Evolutionary conservation across 129 eudicot species (phyloP).

Genomic region (Tagetes patula): DNA sequence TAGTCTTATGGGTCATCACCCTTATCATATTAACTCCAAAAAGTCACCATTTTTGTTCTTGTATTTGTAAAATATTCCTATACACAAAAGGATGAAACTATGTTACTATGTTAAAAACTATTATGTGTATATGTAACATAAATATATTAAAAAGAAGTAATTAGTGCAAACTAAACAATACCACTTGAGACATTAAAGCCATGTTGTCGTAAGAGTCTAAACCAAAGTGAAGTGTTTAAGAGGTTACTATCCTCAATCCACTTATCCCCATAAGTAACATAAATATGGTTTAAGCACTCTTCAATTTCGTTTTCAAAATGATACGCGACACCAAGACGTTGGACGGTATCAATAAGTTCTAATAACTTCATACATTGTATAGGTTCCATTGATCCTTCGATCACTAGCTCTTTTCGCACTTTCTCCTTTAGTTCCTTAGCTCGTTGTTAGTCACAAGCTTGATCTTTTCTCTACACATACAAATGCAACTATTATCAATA

Average conservation of each 20-base stretch:
- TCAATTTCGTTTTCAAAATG: slow-evolving; percentile 44
- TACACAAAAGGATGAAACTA: neutral
- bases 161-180: neutral
- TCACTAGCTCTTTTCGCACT: slow-evolving; percentile 22
- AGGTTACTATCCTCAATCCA: slow-evolving; percentile 23
- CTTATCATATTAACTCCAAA: neutral
- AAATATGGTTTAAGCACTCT: slow-evolving; percentile 2
- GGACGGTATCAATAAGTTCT: slow-evolving; percentile 41
- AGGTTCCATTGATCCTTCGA: neutral
- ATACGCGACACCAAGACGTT: slow-evolving; percentile 54
- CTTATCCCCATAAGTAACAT: slow-evolving; percentile 18
- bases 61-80: slow-evolving; percentile 39
- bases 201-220: slow-evolving; percentile 49
- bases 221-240: slow-evolving; percentile 30
- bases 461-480: slow-evolving; percentile 12
- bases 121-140: neutral
- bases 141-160: too few species aligned
- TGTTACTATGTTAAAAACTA: neutral
- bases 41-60: slow-evolving; percentile 30
- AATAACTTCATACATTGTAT: slow-evolving; percentile 24
- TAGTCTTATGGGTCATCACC: too few species aligned
- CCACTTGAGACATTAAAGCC: slow-evolving; percentile 40
- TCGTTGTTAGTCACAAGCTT: slow-evolving; percentile 15
- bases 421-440: slow-evolving; percentile 31
- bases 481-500: neutral